Conservation (phyloP, 2,329 filamentous ascomycete species). For the Fusarium sp. region DNA sequence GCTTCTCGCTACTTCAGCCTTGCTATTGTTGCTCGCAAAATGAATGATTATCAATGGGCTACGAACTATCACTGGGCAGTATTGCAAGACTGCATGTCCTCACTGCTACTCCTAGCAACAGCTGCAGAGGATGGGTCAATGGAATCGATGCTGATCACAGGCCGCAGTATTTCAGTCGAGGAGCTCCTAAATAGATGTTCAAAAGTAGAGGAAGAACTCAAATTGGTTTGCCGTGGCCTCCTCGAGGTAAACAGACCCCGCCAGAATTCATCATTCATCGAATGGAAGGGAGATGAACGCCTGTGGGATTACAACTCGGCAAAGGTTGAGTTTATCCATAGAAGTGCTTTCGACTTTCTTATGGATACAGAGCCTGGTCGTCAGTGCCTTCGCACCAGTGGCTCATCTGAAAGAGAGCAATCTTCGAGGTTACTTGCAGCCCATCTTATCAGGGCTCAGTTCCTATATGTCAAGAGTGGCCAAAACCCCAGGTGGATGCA, state of each 20-base stretch:
- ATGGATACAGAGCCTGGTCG: not conserved
- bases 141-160: not conserved
- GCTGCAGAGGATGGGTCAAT: not conserved
- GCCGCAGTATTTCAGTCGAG: accelerated
- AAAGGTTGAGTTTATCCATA: not conserved
- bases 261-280: too few relatives aligned
- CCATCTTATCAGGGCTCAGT: too few relatives aligned
- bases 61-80: too few relatives aligned
- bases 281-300: too few relatives aligned
- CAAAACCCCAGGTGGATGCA: accelerated
- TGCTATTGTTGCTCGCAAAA: not conserved
- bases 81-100: not conserved
- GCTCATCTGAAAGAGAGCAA: too few relatives aligned
- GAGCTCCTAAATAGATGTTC: not conserved
- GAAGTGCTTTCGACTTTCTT: not conserved
- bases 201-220: not conserved
- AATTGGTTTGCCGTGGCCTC: not conserved
- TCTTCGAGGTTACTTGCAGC: too few relatives aligned
- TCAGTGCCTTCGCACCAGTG: not conserved
- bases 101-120: not conserved
- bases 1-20: not conserved
- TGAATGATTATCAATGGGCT: not conserved
- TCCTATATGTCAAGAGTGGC: too few relatives aligned
- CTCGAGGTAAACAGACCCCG: not conserved
- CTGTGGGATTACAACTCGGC: not conserved